Base-by-base conservation (phyloP, 768 basidiomycete species). In the Tylopilus subfusipes region DNA sequence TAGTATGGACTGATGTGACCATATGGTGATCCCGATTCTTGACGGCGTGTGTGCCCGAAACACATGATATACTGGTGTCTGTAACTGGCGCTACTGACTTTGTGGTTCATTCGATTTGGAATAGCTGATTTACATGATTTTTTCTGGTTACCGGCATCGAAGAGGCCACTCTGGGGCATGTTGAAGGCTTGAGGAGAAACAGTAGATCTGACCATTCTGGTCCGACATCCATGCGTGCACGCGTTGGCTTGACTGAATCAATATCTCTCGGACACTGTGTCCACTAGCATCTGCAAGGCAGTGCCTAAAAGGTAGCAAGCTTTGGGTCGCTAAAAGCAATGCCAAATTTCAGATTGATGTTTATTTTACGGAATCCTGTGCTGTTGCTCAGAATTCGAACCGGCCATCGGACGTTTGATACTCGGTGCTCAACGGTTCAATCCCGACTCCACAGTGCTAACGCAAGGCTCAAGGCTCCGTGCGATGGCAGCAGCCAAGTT, bases 401-500 rank as follows among this genome's bases (percentile, higher is more conserved):
- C 36, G 21, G 27, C 36, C 42, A 52, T 48, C n/a, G 12, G 49
- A 40, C 43, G 22, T 48, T 56, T 18, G 22, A 19, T 6, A 39
- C 48, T 38, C 39, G 42, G 48, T 42, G 24, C 30, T 58, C 54
- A 14, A 38, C 39, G 40, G 30, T 34, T 14, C 24, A 31, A 45
- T 38, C 45, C 47, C 46, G 18, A 58, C n/a, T n/a, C n/a, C n/a
- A 52, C 48, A 40, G 36, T 34, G 34, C 53, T 24, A 50, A 51
- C 51, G 21, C 46, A 53, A 55, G 49, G 45, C 51, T 22, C 27
- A 30, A 48, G 42, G 50, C 52, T 38, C 33, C 24, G 43, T 54
- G 49, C 46, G 49, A 72, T 72, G 70, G 47, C 57, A 48, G 49
- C 39, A 42, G 55, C 55, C 48, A 66, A 60, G 52, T 53, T 48